These are phyloP conservation scores for Xylaria digitata DNA, from an alignment of 2,329 filamentous ascomycete genomes.

Conservation along the genomic window DNA sequence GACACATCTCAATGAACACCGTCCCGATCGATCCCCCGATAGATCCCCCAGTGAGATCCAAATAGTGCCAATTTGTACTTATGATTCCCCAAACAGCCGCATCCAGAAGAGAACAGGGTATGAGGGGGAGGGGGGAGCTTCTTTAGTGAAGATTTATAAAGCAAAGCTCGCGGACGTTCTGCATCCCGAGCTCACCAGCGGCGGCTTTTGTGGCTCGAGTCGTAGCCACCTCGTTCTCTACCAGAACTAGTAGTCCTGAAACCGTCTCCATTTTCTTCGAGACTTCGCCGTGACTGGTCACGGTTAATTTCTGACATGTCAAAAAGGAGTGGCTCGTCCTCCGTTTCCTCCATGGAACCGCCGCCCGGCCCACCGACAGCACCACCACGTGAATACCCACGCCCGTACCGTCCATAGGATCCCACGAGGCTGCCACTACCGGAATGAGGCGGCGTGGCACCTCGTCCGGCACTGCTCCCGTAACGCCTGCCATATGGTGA, in stretches of 20 bases:
- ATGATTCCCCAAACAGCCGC: conserved; percentile 19
- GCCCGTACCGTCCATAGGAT: conserved; percentile 49
- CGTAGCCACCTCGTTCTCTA: conserved; percentile 54
- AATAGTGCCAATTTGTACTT: conserved; percentile 38
- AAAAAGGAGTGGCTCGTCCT: conserved; percentile 78
- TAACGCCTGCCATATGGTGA: conserved; percentile 63
- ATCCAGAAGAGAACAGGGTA: conserved; percentile 27
- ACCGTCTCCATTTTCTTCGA: conserved; percentile 64
- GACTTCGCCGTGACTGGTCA: conserved; percentile 64
- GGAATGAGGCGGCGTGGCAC: conserved; percentile 49
- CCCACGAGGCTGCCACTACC: conserved; percentile 52
- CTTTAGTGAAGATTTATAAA: conserved; percentile 11
- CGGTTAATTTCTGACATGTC: conserved; percentile 78
- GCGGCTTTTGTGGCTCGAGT: conserved; percentile 47
- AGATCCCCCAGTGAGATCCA: conserved; percentile 27
- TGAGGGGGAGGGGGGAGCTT: neutral
- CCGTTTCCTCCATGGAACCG: conserved; percentile 61
- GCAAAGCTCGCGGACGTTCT: conserved; percentile 1
- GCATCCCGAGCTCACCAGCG: conserved; percentile 41
- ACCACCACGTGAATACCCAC: conserved; percentile 52
- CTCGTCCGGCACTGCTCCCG: conserved; percentile 51
- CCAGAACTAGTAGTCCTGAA: conserved; percentile 54
- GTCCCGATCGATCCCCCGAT: conserved; percentile 16
- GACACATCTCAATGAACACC: conserved; percentile 36
- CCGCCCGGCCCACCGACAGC: conserved; percentile 57